A percentile compares a stretch with the other conserved stretches of the same genome.
Evolutionary conservation across 2,329 filamentous ascomycete genomes (phyloP).

Genomic region (Botrytis hyacinthi): DNA sequence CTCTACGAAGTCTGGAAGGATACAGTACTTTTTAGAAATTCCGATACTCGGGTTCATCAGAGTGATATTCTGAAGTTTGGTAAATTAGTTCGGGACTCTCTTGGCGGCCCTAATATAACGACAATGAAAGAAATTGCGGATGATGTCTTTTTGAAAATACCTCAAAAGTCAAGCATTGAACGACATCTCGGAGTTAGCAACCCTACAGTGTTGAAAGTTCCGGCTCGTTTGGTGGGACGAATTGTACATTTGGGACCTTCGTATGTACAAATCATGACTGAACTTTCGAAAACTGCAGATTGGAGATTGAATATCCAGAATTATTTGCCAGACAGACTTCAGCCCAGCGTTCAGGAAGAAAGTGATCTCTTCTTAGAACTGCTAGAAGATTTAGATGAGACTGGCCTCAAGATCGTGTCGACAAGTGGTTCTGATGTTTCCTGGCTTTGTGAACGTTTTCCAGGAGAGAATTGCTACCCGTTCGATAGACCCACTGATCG

Average conservation of each 20-base stretch:
- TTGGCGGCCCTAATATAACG: constrained; percentile 14
- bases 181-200: background rate
- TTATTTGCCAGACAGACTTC: background rate
- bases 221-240: constrained; percentile 15
- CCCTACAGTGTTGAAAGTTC: constrained; percentile 3
- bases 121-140: constrained; percentile 2
- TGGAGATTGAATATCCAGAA: constrained; percentile 21
- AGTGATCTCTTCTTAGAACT: constrained; percentile 20
- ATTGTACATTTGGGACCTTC: constrained; percentile 22
- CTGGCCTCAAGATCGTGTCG: background rate
- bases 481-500: background rate
- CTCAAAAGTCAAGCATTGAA: background rate
- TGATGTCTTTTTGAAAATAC: constrained; percentile 1
- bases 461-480: background rate
- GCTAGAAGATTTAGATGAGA: constrained; percentile 3
- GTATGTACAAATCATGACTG: constrained; percentile 14
- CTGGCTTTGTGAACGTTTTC: background rate
- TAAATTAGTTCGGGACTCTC: constrained; percentile 14
- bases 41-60: background rate
- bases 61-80: constrained; percentile 19
- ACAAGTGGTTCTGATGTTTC: constrained; percentile 8
- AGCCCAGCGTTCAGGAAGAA: constrained; percentile 18
- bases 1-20: constrained; percentile 36
- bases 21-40: constrained; percentile 34
- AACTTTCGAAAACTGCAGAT: constrained; percentile 10